These are phyloP conservation scores for Cyberlindnera xishuangbannaensis DNA, from an alignment of 805 yeast genomes.

Conservation along the genomic window DNA sequence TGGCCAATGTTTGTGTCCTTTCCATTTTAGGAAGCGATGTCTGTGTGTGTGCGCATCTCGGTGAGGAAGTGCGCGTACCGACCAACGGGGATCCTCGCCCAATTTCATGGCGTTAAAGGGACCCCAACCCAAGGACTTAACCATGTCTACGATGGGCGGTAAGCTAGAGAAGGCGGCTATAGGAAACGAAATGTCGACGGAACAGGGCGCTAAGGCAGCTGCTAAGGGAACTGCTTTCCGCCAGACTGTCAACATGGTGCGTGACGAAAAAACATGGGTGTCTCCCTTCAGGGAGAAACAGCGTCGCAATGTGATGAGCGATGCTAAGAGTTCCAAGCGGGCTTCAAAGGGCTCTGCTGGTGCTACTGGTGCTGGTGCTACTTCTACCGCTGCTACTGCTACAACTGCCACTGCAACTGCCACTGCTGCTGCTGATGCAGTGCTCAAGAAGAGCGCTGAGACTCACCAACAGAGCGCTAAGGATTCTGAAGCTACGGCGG, in stretches of 20 bases:
- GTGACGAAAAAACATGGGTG: constrained; percentile 24
- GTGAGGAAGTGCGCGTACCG: no score
- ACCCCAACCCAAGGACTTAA: no score
- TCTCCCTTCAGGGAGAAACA: constrained; percentile 25
- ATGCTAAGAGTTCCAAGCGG: neutral
- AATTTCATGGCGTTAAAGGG: no score
- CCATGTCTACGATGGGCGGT: no score
- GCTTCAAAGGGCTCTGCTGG: no score
- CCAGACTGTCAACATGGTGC: constrained; percentile 17
- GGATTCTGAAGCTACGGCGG: constrained; percentile 3
- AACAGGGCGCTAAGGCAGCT: neutral
- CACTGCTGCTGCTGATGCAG: constrained; percentile 6
- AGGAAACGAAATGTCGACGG: neutral
- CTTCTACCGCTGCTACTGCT: constrained; percentile 1
- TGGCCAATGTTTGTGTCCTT: no score
- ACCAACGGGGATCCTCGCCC: no score
- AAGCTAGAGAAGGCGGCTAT: no score
- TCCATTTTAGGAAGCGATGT: no score
- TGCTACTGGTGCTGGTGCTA: no score
- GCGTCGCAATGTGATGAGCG: constrained; percentile 2
- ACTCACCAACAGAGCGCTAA: neutral
- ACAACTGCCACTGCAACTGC: neutral
- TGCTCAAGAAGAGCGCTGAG: constrained; percentile 1
- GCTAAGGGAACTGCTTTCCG: constrained; percentile 12
- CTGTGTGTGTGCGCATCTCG: no score